A percentile compares a stretch with the other conserved stretches of the same genome.
These are phyloP conservation scores for Globisporangium lucens DNA, from an alignment of 352 stramenopile genomes.

Conservation along the genomic window DNA sequence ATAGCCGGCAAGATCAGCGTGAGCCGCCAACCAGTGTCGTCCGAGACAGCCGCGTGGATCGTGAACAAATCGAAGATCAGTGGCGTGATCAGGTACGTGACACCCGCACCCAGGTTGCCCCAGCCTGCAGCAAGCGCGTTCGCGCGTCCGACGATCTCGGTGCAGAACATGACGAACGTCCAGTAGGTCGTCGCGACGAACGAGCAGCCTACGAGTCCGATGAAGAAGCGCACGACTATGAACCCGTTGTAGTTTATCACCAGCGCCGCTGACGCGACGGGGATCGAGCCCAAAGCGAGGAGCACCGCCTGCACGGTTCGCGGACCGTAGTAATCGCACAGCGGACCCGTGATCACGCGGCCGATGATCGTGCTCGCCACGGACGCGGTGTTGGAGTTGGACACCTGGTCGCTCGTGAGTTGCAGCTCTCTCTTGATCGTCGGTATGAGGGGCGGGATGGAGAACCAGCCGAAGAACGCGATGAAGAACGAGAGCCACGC, in stretches of 20 bases:
- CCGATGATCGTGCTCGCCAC: constrained; percentile 89
- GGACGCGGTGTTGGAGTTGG: constrained; percentile 89
- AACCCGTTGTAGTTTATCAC: constrained; percentile 77
- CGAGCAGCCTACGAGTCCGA: constrained; percentile 90
- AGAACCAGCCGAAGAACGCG: constrained; percentile 95
- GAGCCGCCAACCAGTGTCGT: constrained; percentile 88
- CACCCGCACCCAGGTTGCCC: constrained; percentile 92
- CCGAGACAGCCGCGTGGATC: constrained; percentile 30
- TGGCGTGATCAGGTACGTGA: constrained; percentile 86
- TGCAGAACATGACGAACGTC: constrained; percentile 92
- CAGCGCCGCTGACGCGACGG: constrained; percentile 79
- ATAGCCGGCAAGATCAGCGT: constrained; percentile 87
- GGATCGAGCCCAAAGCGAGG: constrained; percentile 77
- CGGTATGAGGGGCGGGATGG: constrained; percentile 90
- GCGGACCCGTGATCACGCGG: constrained; percentile 85
- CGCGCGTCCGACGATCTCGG: constrained; percentile 90
- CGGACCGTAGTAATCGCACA: constrained; percentile 91
- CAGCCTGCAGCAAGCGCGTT: constrained; percentile 92
- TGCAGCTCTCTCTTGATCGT: constrained; percentile 87
- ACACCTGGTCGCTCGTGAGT: constrained; percentile 84
- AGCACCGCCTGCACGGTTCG: constrained; percentile 79
- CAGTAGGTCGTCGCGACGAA: constrained; percentile 95
- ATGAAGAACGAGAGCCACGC: constrained; percentile 93
- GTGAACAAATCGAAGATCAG: constrained; percentile 89
- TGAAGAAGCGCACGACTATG: constrained; percentile 89